Percentiles rank a stretch among this genome's conserved stretches.
These are phyloP conservation scores for Thelephora aurantiotincta DNA, from an alignment of 768 basidiomycete species.

Conservation along the genomic window DNA sequence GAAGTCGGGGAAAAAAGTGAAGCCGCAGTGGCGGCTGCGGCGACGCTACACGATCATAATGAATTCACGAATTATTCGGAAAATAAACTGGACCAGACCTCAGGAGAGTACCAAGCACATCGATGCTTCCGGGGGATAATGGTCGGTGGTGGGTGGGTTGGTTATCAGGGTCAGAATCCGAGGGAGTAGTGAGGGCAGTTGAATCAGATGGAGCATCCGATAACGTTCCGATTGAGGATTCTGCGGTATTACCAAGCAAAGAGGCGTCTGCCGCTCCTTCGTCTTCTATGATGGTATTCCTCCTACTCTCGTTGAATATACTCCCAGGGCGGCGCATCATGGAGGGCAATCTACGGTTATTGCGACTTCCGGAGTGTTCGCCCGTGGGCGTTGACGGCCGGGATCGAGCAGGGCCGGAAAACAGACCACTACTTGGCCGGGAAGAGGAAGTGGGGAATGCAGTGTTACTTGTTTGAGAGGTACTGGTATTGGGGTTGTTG, in stretches of 20 bases:
- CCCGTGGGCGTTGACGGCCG: slow-evolving; percentile 8
- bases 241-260: slow-evolving; percentile 1
- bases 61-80: slow-evolving; percentile 2
- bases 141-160: slow-evolving; percentile 14
- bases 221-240: not conserved
- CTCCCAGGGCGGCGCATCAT: not conserved
- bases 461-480: slow-evolving; percentile 3
- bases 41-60: too few species aligned
- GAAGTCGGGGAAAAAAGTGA: slow-evolving; percentile 54
- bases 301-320: not conserved
- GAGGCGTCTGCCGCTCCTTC: not conserved
- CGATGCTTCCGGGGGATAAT: slow-evolving; percentile 63
- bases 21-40: slow-evolving; percentile 84
- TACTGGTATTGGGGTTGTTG: slow-evolving; percentile 7
- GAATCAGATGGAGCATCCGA: slow-evolving; percentile 2
- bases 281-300: not conserved
- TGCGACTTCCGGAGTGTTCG: slow-evolving; percentile 14
- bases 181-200: slow-evolving; percentile 2
- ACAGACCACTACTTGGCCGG: slow-evolving; percentile 14
- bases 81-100: slow-evolving; percentile 33
- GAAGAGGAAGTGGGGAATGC: slow-evolving; percentile 10
- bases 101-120: slow-evolving; percentile 69
- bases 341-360: slow-evolving; percentile 1
- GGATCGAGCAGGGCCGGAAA: slow-evolving; percentile 14
- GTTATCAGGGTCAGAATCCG: slow-evolving; percentile 1